A percentile compares a stretch with the other conserved stretches of the same genome.
phyloP scores from a whole-genome alignment of 2,329 filamentous ascomycete genomes.

The Alternaria alternata region DNA sequence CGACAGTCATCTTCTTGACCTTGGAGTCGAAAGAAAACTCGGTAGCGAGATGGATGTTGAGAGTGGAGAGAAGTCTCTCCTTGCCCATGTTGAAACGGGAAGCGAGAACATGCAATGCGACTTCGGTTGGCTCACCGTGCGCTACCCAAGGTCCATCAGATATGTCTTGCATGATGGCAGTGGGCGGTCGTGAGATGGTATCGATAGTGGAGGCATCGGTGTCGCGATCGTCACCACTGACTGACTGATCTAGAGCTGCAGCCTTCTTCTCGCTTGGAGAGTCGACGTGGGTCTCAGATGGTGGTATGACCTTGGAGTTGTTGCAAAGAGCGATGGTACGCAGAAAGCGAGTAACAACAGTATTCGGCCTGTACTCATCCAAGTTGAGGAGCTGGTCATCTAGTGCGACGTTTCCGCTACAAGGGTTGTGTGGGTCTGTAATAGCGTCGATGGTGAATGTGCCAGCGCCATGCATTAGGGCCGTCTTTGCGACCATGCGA shows the following conservation, averaged over 20 bases:
- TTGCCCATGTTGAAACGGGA: constrained; percentile 50
- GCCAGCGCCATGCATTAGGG: constrained; percentile 48
- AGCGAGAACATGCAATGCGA: constrained; percentile 52
- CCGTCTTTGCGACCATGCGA: constrained; percentile 52
- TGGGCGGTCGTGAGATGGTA: constrained; percentile 41
- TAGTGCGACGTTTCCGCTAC: constrained; percentile 44
- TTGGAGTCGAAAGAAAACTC: constrained; percentile 53
- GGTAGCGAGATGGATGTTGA: constrained; percentile 43
- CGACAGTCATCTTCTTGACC: constrained; percentile 52
- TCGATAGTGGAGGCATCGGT: constrained; percentile 44
- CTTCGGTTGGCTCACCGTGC: constrained; percentile 50
- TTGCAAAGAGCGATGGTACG: constrained; percentile 52
- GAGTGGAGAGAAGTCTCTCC: constrained; percentile 35
- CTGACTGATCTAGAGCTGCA: constrained; percentile 39
- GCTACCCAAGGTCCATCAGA: constrained; percentile 43
- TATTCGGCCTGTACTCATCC: constrained; percentile 32
- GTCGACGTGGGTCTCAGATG: constrained; percentile 45
- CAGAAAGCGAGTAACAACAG: constrained; percentile 41
- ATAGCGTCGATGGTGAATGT: constrained; percentile 45
- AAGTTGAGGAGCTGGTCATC: constrained; percentile 38
- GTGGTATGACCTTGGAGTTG: constrained; percentile 46
- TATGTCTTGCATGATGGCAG: constrained; percentile 30
- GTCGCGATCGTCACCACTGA: constrained; percentile 40
- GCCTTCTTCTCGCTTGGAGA: constrained; percentile 62
- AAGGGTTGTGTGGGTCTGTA: constrained; percentile 47